Base-by-base conservation (phyloP, 1,284 basidiomycete species). In the Pholiota adiposa region DNA sequence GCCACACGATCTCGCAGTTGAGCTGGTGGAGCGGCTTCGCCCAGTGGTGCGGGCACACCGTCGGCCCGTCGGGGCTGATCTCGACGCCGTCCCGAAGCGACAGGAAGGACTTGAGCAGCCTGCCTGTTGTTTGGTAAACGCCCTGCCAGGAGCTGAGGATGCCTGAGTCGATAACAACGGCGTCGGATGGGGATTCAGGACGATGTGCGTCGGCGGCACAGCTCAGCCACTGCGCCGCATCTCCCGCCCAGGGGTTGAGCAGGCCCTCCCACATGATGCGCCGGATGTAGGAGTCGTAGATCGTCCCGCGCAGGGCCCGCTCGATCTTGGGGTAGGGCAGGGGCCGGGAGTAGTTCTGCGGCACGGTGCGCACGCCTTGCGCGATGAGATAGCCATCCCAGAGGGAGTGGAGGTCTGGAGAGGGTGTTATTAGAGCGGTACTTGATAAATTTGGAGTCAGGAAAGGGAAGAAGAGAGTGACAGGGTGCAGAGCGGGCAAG, bases 271-370 rank as follows among this genome's bases (percentile, higher is more conserved):
- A 87, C 70, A 96, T 85, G 64, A 97, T 86, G 63, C 88, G 93
- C 27, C 95, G 89, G 58, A 97, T 82, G 74, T 92, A 96, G 0
- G 93, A 84, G 75, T 97, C 94, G 72, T 96, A 97, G 68, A 93
- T 92, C 4, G 91, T 84, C 14, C 88, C 92, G 18, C 84, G 85
- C 9, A 97, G 82, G n/a, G 87, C 77, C 34, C 73, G 74, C 73
- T 97, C 95, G 64, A 97, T 83, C 48, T 86, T 79, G 2, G 76
- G 73, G 23, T 79, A 77, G 0, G 90, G 86, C 0, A 96, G 79
- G 1, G 88, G 91, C 0, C 68, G 73, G 1, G 89, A 87, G 71
- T 97, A 96, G 74, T 96, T 96, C 38, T 68, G 63, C 0, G 89
- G 83, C 0, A 93, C 81, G 25, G 84, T 83, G 38, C 93, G 88